Evolutionary conservation across 2,329 filamentous ascomycete species (phyloP), one percentile per base, ranked within the genome.

Genomic region (Cladosporium halotolerans): DNA sequence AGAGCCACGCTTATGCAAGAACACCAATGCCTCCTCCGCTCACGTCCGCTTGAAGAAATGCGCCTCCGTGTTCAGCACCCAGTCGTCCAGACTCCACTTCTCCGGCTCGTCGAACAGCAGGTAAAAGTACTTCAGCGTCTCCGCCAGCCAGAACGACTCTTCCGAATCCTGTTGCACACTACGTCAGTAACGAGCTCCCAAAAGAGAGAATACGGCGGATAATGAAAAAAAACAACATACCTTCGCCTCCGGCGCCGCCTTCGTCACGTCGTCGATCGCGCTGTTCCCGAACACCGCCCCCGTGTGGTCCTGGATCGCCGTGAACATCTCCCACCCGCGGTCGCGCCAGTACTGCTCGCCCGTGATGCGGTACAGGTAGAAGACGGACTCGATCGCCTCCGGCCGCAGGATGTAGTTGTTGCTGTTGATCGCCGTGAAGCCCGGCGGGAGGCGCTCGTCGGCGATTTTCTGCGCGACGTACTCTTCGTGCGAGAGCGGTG

Each of bases 61-160:
- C 34, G 77, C 78, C 58, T 79, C 78, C 0, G 78, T 79, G 61
- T 79, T 80, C 64, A 86, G 71, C 38, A 88, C 82, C 66, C 76
- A 88, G 8, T 86, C 78, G 66, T 89, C 85, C 63, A 89, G 67
- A 62, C 76, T 85, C 39, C 87, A 73, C 31, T 83, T 61, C n/a
- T 79, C 75, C 0, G 86, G 84, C 53, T 83, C 78, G 18, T 82
- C 82, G 67, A 88, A 96, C 46, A 95, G 76, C 53, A 96, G 70
- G 68, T 89, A 96, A 60, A 93, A 95, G 66, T 95, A 95, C 75
- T 95, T 96, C 62, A 96, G 74, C 39, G 89, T 96, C 76, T 96
- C 90, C 3, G 87, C 87, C 56, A 89, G 76, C 65, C 52, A 54
- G 45, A 54, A 54, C 10, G 45, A 49, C 28, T 54, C 52, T 9